These are phyloP conservation scores for Sugiyamaella chiloensis DNA, from an alignment of 805 yeast species.

Conservation along the genomic window DNA sequence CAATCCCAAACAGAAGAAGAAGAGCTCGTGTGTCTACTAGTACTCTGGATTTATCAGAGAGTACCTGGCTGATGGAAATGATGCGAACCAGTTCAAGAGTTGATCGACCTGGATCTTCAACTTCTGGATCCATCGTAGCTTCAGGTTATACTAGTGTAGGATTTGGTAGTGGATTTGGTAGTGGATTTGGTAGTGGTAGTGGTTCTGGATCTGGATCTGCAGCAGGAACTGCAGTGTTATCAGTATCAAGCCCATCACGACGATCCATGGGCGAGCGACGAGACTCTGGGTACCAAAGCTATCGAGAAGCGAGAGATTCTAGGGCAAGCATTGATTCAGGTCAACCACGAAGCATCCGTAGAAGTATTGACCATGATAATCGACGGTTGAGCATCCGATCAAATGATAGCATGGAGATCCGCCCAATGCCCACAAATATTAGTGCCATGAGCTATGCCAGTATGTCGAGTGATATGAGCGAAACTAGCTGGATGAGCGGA, in stretches of 20 bases:
- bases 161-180: no score
- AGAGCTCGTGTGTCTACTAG: slow-evolving; percentile 36
- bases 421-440: slow-evolving; percentile 1
- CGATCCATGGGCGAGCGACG: not conserved
- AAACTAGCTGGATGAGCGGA: slow-evolving; percentile 3
- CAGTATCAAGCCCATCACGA: not conserved
- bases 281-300: slow-evolving; percentile 1
- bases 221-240: not conserved
- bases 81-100: slow-evolving; percentile 2
- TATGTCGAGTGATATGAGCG: not conserved
- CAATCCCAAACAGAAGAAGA: slow-evolving; percentile 70
- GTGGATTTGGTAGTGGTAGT: no score
- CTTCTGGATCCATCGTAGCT: no score
- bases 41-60: not conserved
- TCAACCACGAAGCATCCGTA: no score
- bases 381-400: not conserved
- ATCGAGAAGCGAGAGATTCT: not conserved
- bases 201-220: no score
- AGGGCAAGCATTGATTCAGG: no score
- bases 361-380: not conserved
- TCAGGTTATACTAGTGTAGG: no score
- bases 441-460: slow-evolving; percentile 5
- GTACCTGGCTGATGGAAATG: not conserved
- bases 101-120: not conserved
- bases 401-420: slow-evolving; percentile 3